Conservation (phyloP, 2,329 filamentous ascomycete genomes). For the Aspergillus amoenus region DNA sequence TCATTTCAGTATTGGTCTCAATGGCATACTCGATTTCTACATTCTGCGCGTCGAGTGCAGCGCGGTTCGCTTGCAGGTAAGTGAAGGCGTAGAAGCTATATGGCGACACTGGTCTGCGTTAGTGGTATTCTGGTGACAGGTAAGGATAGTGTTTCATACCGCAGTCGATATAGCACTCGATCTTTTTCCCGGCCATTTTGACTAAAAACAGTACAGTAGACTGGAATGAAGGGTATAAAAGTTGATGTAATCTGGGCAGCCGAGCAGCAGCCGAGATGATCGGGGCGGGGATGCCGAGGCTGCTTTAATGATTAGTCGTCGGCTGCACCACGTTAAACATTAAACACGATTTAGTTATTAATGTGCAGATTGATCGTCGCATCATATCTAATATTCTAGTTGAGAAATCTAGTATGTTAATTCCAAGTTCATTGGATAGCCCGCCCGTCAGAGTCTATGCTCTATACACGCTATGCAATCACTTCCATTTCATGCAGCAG, state of each 20-base stretch:
- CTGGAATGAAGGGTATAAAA: background rate
- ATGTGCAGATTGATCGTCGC: too few species aligned
- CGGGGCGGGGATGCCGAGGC: background rate
- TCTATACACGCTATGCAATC: too few species aligned
- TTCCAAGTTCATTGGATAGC: too few species aligned
- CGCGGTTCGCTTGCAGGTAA: conserved; percentile 11
- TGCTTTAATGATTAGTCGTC: background rate
- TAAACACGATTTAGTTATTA: too few species aligned
- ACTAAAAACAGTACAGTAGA: background rate
- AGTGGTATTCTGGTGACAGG: background rate
- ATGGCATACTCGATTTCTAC: conserved; percentile 63
- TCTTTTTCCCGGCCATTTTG: conserved; percentile 1
- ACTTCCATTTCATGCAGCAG: too few species aligned
- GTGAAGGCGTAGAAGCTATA: conserved; percentile 9
- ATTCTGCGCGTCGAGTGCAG: conserved; percentile 56
- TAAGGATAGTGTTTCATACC: background rate
- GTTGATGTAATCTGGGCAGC: background rate
- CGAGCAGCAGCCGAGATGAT: background rate
- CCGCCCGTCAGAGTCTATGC: too few species aligned
- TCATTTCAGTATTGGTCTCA: background rate
- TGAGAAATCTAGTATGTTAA: too few species aligned
- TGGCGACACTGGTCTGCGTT: background rate
- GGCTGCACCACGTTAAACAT: too few species aligned
- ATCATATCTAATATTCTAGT: too few species aligned
- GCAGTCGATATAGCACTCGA: conserved; percentile 10